Evolutionary conservation across 2,329 filamentous ascomycete species (phyloP).

Genomic region (Epichloe brachyelytri): DNA sequence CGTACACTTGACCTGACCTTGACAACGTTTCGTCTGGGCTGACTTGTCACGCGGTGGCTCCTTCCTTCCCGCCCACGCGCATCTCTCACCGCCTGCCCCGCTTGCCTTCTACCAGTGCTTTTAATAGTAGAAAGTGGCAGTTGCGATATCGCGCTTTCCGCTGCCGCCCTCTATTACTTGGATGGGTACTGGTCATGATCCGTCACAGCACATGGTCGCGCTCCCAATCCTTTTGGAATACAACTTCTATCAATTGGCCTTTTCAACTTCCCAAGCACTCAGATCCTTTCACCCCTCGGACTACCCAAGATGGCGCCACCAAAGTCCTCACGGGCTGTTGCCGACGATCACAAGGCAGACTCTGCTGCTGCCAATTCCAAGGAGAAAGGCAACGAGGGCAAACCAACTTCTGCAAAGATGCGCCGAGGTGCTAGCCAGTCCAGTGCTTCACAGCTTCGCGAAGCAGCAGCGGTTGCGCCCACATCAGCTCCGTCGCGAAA

Average conservation of each 20-base stretch:
- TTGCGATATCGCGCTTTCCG: background rate
- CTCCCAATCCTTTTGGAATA: background rate
- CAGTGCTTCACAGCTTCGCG: constrained; percentile 28
- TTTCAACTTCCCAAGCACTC: background rate
- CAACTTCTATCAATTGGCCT: background rate
- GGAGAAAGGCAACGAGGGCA: constrained; percentile 29
- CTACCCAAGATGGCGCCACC: constrained; percentile 27
- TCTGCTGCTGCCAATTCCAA: constrained; percentile 21
- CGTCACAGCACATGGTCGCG: background rate
- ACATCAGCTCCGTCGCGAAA: constrained; percentile 20
- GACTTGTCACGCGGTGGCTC: background rate
- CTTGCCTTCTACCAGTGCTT: background rate
- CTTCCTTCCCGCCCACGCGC: background rate
- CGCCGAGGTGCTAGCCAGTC: constrained; percentile 41
- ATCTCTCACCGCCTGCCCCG: background rate
- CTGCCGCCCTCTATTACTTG: background rate
- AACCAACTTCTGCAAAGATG: constrained; percentile 38
- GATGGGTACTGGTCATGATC: background rate
- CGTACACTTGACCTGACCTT: too few species aligned
- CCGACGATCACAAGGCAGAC: constrained; percentile 35
- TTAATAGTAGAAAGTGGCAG: background rate
- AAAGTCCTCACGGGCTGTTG: constrained; percentile 29
- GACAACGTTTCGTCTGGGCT: too few species aligned
- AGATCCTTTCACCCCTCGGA: background rate
- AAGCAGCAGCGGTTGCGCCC: constrained; percentile 21